phyloP scores from a whole-genome alignment of 768 basidiomycete species.

The Macrolepiota albuminosa region DNA sequence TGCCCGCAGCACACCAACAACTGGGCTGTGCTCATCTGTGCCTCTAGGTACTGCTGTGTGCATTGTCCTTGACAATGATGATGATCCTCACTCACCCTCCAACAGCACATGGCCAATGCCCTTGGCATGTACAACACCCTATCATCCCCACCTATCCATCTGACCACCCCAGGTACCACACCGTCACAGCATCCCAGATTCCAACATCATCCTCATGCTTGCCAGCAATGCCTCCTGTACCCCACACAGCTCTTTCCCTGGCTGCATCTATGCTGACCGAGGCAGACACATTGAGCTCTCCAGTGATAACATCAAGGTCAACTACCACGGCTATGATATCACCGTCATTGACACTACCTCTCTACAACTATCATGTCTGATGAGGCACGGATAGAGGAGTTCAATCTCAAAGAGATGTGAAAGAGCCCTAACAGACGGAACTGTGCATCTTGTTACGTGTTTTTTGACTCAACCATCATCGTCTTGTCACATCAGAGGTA shows the following conservation, averaged over 20 bases:
- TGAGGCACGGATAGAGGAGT: too few species aligned
- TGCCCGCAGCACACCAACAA: constrained; percentile 89
- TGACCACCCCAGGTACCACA: constrained; percentile 72
- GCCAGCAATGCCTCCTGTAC: constrained; percentile 97
- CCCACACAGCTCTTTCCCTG: constrained; percentile 85
- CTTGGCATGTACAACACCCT: constrained; percentile 75
- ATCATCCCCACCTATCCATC: background rate
- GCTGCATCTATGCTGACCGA: constrained; percentile 83
- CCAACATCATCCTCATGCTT: too few species aligned
- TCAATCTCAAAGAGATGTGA: too few species aligned
- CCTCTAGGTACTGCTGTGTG: constrained; percentile 91
- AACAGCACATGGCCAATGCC: constrained; percentile 97
- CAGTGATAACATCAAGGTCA: constrained; percentile 95
- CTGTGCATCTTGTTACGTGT: too few species aligned
- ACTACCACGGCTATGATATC: constrained; percentile 97
- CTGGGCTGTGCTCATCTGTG: constrained; percentile 96
- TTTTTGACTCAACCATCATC: background rate
- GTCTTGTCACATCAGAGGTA: constrained; percentile 1
- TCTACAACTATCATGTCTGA: too few species aligned
- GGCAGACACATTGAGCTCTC: constrained; percentile 84
- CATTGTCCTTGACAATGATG: constrained; percentile 19
- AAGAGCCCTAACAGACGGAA: too few species aligned
- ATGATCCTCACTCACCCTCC: too few species aligned
- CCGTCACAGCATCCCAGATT: constrained; percentile 97
- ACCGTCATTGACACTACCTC: too few species aligned